Percentiles rank a stretch among this genome's conserved stretches.
phyloP scores from a whole-genome alignment of 2,329 filamentous ascomycete genomes.

The Apiospora marii region DNA sequence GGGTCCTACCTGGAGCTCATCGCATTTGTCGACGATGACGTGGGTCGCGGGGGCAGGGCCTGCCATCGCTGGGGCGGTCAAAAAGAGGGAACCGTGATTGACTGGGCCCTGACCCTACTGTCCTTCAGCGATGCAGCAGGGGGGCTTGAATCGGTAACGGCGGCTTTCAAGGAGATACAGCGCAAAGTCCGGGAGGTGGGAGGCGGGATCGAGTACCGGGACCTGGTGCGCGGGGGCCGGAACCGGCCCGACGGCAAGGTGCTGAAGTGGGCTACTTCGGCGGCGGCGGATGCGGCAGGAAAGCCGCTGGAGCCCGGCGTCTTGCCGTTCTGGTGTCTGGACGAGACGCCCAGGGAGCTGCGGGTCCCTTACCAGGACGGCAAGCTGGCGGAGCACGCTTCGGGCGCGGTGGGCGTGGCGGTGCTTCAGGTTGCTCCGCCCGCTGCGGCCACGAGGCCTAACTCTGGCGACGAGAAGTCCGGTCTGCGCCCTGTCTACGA shows the following conservation, averaged over 20 bases:
- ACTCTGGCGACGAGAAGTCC: neutral
- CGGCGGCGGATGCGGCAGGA: conserved; percentile 24
- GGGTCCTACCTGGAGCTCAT: conserved; percentile 74
- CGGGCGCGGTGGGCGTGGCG: conserved; percentile 57
- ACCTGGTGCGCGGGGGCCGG: conserved; percentile 61
- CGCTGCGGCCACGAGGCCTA: conserved; percentile 23
- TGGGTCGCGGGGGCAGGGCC: conserved; percentile 47
- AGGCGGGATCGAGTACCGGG: conserved; percentile 52
- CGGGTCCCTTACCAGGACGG: conserved; percentile 58
- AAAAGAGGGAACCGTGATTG: conserved; percentile 59
- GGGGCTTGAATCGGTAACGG: conserved; percentile 36
- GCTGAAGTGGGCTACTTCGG: conserved; percentile 59
- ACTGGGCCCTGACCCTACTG: conserved; percentile 64
- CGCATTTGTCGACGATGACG: conserved; percentile 59
- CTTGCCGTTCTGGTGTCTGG: conserved; percentile 72
- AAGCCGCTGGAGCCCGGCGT: conserved; percentile 50
- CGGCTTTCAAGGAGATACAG: conserved; percentile 47
- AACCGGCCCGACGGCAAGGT: conserved; percentile 61
- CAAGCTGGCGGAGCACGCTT: conserved; percentile 58
- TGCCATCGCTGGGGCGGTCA: conserved; percentile 67
- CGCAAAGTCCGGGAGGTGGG: conserved; percentile 42
- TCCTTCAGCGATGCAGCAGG: conserved; percentile 24
- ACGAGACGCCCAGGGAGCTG: conserved; percentile 63
- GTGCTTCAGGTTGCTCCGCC: conserved; percentile 40
- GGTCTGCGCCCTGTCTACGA: conserved; percentile 41